These are phyloP conservation scores for Extremus antarcticus DNA, from an alignment of 495 filamentous ascomycete genomes.

Conservation along the genomic window DNA sequence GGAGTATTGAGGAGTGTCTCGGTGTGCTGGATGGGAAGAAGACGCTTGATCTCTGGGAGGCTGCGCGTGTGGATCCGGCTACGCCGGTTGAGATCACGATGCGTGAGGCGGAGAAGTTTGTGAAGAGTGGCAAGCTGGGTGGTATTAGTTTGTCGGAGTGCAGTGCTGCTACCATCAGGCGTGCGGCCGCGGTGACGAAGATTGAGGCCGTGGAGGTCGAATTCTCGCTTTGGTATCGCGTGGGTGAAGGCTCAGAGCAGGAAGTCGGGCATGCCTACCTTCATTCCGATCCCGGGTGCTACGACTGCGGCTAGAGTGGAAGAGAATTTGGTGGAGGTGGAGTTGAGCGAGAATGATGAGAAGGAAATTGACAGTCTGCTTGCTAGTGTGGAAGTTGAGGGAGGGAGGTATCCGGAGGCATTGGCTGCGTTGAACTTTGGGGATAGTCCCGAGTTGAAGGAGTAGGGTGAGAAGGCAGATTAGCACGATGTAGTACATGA, in stretches of 20 bases:
- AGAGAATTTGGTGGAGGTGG: constrained; percentile 30
- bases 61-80: constrained; percentile 57
- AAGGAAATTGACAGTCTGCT: constrained; percentile 31
- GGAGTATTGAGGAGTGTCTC: constrained; percentile 58
- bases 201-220: constrained; percentile 73
- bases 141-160: constrained; percentile 73
- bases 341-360: constrained; percentile 29
- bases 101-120: constrained; percentile 41
- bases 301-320: constrained; percentile 30
- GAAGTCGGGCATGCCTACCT: constrained; percentile 51
- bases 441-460: constrained; percentile 10
- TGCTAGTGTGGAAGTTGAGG: constrained; percentile 21
- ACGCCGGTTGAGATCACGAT: constrained; percentile 50
- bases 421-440: constrained; percentile 7
- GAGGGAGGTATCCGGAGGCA: constrained; percentile 26
- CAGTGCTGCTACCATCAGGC: constrained; percentile 59
- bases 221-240: constrained; percentile 64
- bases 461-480: constrained; percentile 2
- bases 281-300: constrained; percentile 79
- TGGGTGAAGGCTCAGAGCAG: constrained; percentile 53
- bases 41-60: constrained; percentile 73
- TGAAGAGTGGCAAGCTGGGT: constrained; percentile 66
- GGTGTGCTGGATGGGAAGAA: constrained; percentile 56
- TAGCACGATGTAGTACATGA: no score
- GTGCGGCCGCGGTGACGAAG: constrained; percentile 57